phyloP scores from a whole-genome alignment of 345 rosid species.

The Kernera saxatilis region DNA sequence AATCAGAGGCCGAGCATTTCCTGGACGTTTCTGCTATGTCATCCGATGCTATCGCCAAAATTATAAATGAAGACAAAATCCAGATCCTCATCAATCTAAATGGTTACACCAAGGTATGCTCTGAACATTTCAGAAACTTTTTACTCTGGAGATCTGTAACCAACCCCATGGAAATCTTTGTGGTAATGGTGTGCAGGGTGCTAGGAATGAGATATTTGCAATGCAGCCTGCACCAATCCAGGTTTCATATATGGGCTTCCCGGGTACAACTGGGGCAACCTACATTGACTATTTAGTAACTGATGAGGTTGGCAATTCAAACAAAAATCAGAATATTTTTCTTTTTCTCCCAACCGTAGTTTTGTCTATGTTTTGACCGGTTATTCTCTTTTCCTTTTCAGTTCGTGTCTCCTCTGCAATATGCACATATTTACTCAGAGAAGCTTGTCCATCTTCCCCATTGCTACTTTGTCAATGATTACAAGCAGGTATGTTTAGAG shows the following conservation, averaged over 20 bases:
- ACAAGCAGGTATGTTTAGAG: slow-evolving; percentile 66
- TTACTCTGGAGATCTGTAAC: neutral
- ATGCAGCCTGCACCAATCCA: slow-evolving; percentile 99
- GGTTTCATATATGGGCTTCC: slow-evolving; percentile 99
- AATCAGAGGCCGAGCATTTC: slow-evolving; percentile 90
- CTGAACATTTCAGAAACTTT: neutral
- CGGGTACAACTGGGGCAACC: slow-evolving; percentile 96
- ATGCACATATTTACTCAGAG: slow-evolving; percentile 83
- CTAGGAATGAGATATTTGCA: slow-evolving; percentile 95
- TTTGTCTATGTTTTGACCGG: slow-evolving; percentile 2
- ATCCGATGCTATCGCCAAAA: slow-evolving; percentile 78
- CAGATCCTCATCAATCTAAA: slow-evolving; percentile 89
- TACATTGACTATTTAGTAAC: slow-evolving; percentile 95
- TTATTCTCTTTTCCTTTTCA: slow-evolving; percentile 28
- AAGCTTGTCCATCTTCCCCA: slow-evolving; percentile 97
- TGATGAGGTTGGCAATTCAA: slow-evolving; percentile 61
- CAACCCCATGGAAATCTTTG: neutral
- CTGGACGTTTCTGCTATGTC: slow-evolving; percentile 85
- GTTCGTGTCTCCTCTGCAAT: slow-evolving; percentile 86
- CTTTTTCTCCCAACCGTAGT: neutral
- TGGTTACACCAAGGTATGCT: slow-evolving; percentile 88
- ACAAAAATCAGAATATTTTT: neutral
- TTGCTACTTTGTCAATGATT: slow-evolving; percentile 98
- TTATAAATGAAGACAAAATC: slow-evolving; percentile 77
- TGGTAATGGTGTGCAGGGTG: slow-evolving; percentile 58